Percentiles rank a stretch among this genome's conserved stretches.
phyloP scores from a whole-genome alignment of 2,329 filamentous ascomycete genomes.

The Colletotrichum liriopes region DNA sequence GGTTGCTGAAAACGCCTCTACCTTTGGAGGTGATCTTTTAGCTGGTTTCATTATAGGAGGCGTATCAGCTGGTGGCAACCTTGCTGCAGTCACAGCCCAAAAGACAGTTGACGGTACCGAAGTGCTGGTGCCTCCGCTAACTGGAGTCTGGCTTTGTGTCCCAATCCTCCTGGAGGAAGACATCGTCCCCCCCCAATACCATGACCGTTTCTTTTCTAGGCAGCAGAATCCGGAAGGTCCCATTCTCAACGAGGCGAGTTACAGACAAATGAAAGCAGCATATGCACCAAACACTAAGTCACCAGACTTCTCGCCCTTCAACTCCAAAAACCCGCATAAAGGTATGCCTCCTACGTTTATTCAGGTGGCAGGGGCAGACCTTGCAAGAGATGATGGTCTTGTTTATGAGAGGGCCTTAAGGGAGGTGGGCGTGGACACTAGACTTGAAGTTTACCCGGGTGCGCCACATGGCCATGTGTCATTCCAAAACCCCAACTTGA shows the following conservation, averaged over 20 bases:
- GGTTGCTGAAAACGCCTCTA: conserved; percentile 18
- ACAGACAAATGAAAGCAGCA: conserved; percentile 47
- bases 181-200: conserved; percentile 54
- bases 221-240: conserved; percentile 59
- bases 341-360: conserved; percentile 63
- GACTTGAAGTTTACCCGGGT: conserved; percentile 24
- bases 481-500: not conserved
- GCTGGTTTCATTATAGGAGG: conserved; percentile 47
- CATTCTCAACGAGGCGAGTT: conserved; percentile 49
- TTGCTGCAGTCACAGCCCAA: conserved; percentile 43
- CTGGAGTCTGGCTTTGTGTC: conserved; percentile 27
- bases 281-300: conserved; percentile 51
- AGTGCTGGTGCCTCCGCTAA: not conserved
- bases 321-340: conserved; percentile 47
- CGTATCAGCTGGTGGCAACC: conserved; percentile 49
- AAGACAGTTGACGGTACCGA: not conserved
- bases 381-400: conserved; percentile 62
- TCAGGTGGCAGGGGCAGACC: conserved; percentile 66
- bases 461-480: conserved; percentile 3
- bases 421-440: conserved; percentile 60
- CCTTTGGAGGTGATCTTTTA: conserved; percentile 33
- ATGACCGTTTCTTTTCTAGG: conserved; percentile 54
- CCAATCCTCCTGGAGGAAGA: conserved; percentile 23
- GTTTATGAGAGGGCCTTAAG: conserved; percentile 65
- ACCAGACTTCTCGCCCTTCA: conserved; percentile 51